Evolutionary conservation across 2,329 filamentous ascomycete genomes (phyloP).

Genomic region (Camillea tinctor): DNA sequence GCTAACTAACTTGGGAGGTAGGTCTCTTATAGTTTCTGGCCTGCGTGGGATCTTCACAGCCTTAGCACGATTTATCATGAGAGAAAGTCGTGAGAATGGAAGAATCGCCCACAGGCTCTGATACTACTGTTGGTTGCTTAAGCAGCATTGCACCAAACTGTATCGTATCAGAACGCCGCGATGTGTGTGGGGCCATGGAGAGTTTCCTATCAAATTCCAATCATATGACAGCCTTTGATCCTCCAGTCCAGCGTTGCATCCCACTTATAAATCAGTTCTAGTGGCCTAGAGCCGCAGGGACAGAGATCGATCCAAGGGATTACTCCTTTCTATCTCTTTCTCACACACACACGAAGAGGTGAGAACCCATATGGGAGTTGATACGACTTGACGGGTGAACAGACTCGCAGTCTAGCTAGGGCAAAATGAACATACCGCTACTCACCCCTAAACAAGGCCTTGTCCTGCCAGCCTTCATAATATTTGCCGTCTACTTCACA

Average conservation of each 20-base stretch:
- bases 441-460: conserved; percentile 2
- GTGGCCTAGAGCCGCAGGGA: neutral
- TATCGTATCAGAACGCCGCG: neutral
- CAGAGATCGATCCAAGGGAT: neutral
- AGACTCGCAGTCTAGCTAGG: neutral
- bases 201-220: neutral
- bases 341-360: neutral
- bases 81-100: neutral
- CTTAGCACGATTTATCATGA: neutral
- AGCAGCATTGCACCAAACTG: neutral
- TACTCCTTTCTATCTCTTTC: neutral
- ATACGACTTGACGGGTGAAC: neutral
- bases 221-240: neutral
- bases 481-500: conserved; percentile 6
- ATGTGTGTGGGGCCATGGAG: neutral
- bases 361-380: neutral
- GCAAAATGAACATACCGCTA: neutral
- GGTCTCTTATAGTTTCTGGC: neutral
- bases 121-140: neutral
- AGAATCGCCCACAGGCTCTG: neutral
- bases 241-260: neutral
- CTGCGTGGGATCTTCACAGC: neutral
- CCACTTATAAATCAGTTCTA: neutral
- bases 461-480: conserved; percentile 6
- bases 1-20: neutral